Evolutionary conservation across 306 rosid species (phyloP), one percentile per base, ranked within the genome.

Genomic region (Fragaria vesca): DNA sequence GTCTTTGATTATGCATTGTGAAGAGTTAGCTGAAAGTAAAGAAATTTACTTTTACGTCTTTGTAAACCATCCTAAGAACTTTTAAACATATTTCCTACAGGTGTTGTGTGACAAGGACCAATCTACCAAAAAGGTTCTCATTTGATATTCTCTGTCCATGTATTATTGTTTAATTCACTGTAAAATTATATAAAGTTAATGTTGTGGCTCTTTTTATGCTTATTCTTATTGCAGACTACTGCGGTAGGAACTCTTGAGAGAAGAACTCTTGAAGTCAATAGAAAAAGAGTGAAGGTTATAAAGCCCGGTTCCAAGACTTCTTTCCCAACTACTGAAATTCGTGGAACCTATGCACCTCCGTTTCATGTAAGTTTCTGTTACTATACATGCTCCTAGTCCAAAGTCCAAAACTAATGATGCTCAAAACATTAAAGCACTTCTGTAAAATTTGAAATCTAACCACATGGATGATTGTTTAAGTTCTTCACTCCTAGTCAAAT

Each of bases 291-390:
- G 21, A 95, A 92, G 90, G 98, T 94, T 74, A 89, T 95, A 72
- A 95, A 95, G 82, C 97, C 98, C 40, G 98, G 97, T 76, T 90
- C 97, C 5, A 95, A 92, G 83, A 91, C 97, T 77, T 92, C 95
- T 78, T 95, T 95, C 83, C 97, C 98, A 54, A 84, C 88, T 26
- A 95, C 97, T 18, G 98, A 95, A 87, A 82, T 92, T 46, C 98
- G 98, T 30, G 98, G 98, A 77, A 92, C 79, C 81, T 95, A 92
- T 75, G 84, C 96, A 43, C 98, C 98, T 83, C 98, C 98, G 5
- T 95, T 95, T 80, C 98, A 95, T 81, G 98, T 95, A 84, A 87
- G 97, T 84, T 67, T 81, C 40, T 63, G 42, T 67, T 5, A 40
- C 66, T n/a, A 8, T 58, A 58, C 34, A 46, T 7, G 47, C 71